These are phyloP conservation scores for Exophiala phaeomuriformis DNA, from an alignment of 2,329 filamentous ascomycete genomes.

Conservation along the genomic window DNA sequence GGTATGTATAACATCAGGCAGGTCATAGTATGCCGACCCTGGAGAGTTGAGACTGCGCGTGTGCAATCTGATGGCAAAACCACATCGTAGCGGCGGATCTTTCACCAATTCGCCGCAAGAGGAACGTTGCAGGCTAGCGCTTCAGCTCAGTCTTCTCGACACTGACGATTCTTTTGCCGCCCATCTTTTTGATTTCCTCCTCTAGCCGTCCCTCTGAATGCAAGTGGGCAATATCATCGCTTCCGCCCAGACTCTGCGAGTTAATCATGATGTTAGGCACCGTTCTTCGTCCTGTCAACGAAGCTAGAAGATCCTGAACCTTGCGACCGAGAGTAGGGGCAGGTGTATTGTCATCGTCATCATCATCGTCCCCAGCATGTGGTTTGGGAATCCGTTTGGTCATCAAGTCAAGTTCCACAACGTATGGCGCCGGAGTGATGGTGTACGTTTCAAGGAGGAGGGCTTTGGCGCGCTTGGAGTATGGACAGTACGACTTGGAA, in stretches of 20 bases:
- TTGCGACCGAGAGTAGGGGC: slow-evolving; percentile 54
- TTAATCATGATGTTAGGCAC: slow-evolving; percentile 90
- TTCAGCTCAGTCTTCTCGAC: slow-evolving; percentile 14
- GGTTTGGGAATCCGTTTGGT: slow-evolving; percentile 20
- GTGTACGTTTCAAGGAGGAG: slow-evolving; percentile 77
- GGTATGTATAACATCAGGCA: no score
- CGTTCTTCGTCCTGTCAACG: slow-evolving; percentile 71
- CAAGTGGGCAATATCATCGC: slow-evolving; percentile 73
- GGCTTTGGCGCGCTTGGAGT: slow-evolving; percentile 75
- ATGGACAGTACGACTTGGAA: slow-evolving; percentile 87
- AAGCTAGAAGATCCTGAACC: slow-evolving; percentile 64
- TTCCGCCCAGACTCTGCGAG: slow-evolving; percentile 80
- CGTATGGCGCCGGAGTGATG: slow-evolving; percentile 72
- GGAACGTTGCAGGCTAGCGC: not conserved
- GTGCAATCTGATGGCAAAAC: no score
- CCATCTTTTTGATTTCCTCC: slow-evolving; percentile 65
- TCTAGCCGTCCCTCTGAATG: slow-evolving; percentile 60
- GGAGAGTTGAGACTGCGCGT: no score
- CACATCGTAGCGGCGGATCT: no score
- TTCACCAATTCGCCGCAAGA: not conserved
- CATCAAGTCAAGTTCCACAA: slow-evolving; percentile 85
- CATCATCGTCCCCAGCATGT: slow-evolving; percentile 4
- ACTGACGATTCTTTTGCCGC: slow-evolving; percentile 54
- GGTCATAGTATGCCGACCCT: no score
- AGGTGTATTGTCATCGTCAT: slow-evolving; percentile 12